Evolutionary conservation across 805 yeast genomes (phyloP).

Genomic region (Kockiozyma suomiensis): DNA sequence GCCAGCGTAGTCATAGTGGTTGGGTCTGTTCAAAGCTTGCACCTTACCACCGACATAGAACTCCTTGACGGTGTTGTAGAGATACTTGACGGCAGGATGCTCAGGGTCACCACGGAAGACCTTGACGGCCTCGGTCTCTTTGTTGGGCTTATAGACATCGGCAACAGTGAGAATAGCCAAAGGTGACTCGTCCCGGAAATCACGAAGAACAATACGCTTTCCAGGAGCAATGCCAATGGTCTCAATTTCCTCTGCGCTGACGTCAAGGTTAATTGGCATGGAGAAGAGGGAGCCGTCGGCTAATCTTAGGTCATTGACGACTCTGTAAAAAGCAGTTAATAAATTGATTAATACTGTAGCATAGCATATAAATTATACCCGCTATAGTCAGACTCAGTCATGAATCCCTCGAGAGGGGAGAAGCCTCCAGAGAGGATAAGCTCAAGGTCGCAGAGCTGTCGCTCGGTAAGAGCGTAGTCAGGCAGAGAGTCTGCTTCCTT

Average conservation of each 20-base stretch:
- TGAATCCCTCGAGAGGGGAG: slow-evolving; percentile 78
- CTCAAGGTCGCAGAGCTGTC: slow-evolving; percentile 93
- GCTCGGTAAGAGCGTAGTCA: slow-evolving; percentile 62
- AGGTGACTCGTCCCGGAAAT: slow-evolving; percentile 76
- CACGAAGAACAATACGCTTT: slow-evolving; percentile 71
- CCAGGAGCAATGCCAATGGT: slow-evolving; percentile 50
- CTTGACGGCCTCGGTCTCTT: slow-evolving; percentile 73
- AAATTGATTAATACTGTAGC: no score
- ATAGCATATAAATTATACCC: no score
- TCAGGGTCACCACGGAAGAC: slow-evolving; percentile 97
- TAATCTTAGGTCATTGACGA: slow-evolving; percentile 68
- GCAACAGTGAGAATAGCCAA: slow-evolving; percentile 80
- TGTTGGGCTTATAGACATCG: slow-evolving; percentile 81
- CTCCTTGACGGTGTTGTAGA: slow-evolving; percentile 74
- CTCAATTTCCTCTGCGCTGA: slow-evolving; percentile 54
- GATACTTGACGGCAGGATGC: slow-evolving; percentile 86
- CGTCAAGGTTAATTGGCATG: slow-evolving; percentile 89
- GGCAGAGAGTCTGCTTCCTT: slow-evolving; percentile 57
- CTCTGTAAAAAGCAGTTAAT: slow-evolving; percentile 42
- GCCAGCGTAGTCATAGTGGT: slow-evolving; percentile 87
- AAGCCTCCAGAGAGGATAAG: slow-evolving; percentile 91
- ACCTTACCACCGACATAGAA: slow-evolving; percentile 84
- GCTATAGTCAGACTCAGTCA: slow-evolving; percentile 67
- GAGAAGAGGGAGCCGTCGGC: slow-evolving; percentile 82
- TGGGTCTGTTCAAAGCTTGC: slow-evolving; percentile 81